These are phyloP conservation scores for Nicotiana benthamiana DNA, from an alignment of 257 asterid genomes.

Conservation along the genomic window DNA sequence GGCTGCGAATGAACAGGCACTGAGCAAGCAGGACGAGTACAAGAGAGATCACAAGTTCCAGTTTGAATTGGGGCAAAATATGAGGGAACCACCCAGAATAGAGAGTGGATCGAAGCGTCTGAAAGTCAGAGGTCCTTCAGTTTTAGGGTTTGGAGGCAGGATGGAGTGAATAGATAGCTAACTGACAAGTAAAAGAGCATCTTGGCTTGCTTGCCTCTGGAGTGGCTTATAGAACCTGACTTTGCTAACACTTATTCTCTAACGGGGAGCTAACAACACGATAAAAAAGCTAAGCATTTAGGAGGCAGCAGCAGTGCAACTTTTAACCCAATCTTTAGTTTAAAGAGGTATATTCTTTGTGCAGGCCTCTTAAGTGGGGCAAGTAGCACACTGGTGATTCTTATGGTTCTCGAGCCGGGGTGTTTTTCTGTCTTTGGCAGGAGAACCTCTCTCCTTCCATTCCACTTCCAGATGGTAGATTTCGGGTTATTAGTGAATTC, in stretches of 20 bases:
- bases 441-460: slow-evolving; percentile 41
- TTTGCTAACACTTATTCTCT: slow-evolving; percentile 42
- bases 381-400: slow-evolving; percentile 39
- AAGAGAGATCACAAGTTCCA: slow-evolving; percentile 18
- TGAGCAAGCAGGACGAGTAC: slow-evolving; percentile 21
- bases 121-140: slow-evolving; percentile 72
- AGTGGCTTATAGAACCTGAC: slow-evolving; percentile 33
- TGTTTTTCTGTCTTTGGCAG: slow-evolving; percentile 51
- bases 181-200: not conserved
- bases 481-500: slow-evolving; percentile 24
- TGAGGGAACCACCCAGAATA: slow-evolving; percentile 28
- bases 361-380: slow-evolving; percentile 62
- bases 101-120: slow-evolving; percentile 59
- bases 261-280: slow-evolving; percentile 54
- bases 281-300: slow-evolving; percentile 27
- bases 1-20: slow-evolving; percentile 20
- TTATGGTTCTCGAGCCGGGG: slow-evolving; percentile 48
- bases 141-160: slow-evolving; percentile 38
- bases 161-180: slow-evolving; percentile 23
- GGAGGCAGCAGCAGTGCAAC: slow-evolving; percentile 35
- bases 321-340: slow-evolving; percentile 49
- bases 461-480: slow-evolving; percentile 27
- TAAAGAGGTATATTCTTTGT: slow-evolving; percentile 53
- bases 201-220: slow-evolving; percentile 12
- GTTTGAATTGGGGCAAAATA: slow-evolving; percentile 27